These are phyloP conservation scores for Scalesia atractyloides DNA, from an alignment of 129 eudicot species.

Conservation along the genomic window DNA sequence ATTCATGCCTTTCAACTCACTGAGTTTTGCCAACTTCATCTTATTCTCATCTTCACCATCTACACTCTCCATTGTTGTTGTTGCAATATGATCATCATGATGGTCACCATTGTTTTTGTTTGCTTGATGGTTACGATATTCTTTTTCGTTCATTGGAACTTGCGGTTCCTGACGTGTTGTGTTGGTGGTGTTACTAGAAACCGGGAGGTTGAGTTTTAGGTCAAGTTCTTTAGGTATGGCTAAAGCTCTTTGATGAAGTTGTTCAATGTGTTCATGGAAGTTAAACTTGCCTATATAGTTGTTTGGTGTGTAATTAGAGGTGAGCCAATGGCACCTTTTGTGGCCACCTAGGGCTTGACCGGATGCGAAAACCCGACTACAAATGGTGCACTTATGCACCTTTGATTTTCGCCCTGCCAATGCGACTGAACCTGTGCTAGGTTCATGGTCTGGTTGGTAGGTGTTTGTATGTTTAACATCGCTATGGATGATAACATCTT, in stretches of 20 bases:
- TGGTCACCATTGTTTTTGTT: constrained; percentile 4
- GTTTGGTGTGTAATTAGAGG: constrained; percentile 57
- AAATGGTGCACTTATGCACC: constrained; percentile 85
- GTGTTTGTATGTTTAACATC: constrained; percentile 45
- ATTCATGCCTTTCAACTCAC: constrained; percentile 68
- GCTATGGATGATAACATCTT: constrained; percentile 49
- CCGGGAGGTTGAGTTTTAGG: constrained; percentile 55
- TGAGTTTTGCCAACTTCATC: constrained; percentile 67
- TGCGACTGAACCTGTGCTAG: constrained; percentile 20
- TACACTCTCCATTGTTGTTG: constrained; percentile 22
- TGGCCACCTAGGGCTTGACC: constrained; percentile 97
- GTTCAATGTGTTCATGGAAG: constrained; percentile 55
- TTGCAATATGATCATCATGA: constrained; percentile 5
- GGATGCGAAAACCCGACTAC: constrained; percentile 71
- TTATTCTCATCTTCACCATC: constrained; percentile 91
- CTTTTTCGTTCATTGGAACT: constrained; percentile 14
- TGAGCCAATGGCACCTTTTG: constrained; percentile 96
- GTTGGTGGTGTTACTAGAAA: constrained; percentile 20
- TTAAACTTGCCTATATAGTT: constrained; percentile 41
- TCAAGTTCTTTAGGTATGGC: constrained; percentile 46
- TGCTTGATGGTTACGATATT: constrained; percentile 22
- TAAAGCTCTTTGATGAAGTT: constrained; percentile 40
- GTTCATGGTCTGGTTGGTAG: constrained; percentile 46
- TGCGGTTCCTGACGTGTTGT: constrained; percentile 17
- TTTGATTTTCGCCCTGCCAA: constrained; percentile 68